phyloP scores from a whole-genome alignment of 192 early-diverging fungal genomes.

The Coemansia sp. region DNA sequence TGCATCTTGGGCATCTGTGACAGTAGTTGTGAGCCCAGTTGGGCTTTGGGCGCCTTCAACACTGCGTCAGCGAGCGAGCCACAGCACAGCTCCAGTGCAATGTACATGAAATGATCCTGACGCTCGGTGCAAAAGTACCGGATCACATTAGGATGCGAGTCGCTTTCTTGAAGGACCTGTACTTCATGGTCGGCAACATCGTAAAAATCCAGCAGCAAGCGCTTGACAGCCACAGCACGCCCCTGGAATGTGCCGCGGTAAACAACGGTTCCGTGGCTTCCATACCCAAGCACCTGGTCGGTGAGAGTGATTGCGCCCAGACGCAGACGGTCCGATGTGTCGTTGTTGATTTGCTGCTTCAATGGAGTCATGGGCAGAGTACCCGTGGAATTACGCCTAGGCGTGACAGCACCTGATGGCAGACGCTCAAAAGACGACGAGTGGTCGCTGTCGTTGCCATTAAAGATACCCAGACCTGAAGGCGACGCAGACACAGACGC shows the following conservation, averaged over 20 bases:
- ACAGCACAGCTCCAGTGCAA: slow-evolving; percentile 93
- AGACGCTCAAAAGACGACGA: slow-evolving; percentile 38
- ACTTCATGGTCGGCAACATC: slow-evolving; percentile 95
- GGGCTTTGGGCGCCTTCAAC: slow-evolving; percentile 56
- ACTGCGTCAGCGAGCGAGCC: slow-evolving; percentile 88
- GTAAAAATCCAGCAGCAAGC: slow-evolving; percentile 93
- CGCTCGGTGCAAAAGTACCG: slow-evolving; percentile 92
- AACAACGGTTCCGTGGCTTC: slow-evolving; percentile 96
- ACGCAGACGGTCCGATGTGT: slow-evolving; percentile 31
- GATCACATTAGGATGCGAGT: slow-evolving; percentile 94
- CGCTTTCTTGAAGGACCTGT: slow-evolving; percentile 85
- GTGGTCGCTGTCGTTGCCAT: slow-evolving; percentile 40
- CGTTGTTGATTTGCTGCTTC: slow-evolving; percentile 13
- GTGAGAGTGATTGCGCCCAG: slow-evolving; percentile 60
- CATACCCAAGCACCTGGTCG: slow-evolving; percentile 75
- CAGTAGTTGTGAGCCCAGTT: slow-evolving; percentile 49
- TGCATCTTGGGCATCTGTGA: slow-evolving; percentile 55
- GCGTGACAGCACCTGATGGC: slow-evolving; percentile 31
- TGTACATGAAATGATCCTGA: slow-evolving; percentile 90
- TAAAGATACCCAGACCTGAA: slow-evolving; percentile 21
- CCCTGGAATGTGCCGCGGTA: slow-evolving; percentile 93
- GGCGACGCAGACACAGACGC: slow-evolving; percentile 12
- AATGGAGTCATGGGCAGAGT: slow-evolving; percentile 39
- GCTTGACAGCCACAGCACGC: slow-evolving; percentile 89
- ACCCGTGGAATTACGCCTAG: slow-evolving; percentile 51